Evolutionary conservation across 306 rosid genomes (phyloP).

Genomic region (Pueraria montana): DNA sequence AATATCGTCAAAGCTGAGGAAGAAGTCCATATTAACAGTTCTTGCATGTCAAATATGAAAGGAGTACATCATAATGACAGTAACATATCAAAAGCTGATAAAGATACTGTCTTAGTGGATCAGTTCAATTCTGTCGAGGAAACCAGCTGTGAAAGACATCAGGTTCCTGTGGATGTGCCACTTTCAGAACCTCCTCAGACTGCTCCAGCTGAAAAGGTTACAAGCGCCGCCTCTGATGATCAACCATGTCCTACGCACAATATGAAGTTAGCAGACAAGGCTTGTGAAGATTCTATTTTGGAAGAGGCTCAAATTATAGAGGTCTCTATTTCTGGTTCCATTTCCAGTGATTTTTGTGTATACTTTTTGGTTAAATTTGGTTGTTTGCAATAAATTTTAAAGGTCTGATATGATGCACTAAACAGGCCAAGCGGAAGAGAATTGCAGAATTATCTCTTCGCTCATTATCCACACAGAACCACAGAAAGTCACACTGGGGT

Average conservation of each 20-base stretch:
- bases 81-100: slow-evolving; percentile 47
- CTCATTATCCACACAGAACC: slow-evolving; percentile 54
- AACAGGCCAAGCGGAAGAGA: slow-evolving; percentile 86
- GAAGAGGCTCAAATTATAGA: slow-evolving; percentile 80
- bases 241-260: slow-evolving; percentile 49
- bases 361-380: slow-evolving; percentile 30
- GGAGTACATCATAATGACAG: slow-evolving; percentile 53
- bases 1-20: slow-evolving; percentile 55
- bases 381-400: slow-evolving; percentile 10
- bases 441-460: slow-evolving; percentile 76
- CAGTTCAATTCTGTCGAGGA: slow-evolving; percentile 52
- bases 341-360: slow-evolving; percentile 32
- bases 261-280: slow-evolving; percentile 64
- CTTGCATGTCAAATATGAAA: slow-evolving; percentile 49
- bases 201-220: slow-evolving; percentile 47
- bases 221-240: slow-evolving; percentile 51
- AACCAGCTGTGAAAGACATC: slow-evolving; percentile 45
- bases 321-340: slow-evolving; percentile 57
- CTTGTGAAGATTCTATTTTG: slow-evolving; percentile 79
- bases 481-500: slow-evolving; percentile 76
- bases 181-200: slow-evolving; percentile 53
- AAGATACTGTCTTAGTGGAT: slow-evolving; percentile 48
- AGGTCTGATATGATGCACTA: slow-evolving; percentile 42
- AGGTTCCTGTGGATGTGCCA: slow-evolving; percentile 49
- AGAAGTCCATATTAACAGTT: slow-evolving; percentile 47